These are phyloP conservation scores for Betula pendula DNA, from an alignment of 306 rosid species.

Conservation along the genomic window DNA sequence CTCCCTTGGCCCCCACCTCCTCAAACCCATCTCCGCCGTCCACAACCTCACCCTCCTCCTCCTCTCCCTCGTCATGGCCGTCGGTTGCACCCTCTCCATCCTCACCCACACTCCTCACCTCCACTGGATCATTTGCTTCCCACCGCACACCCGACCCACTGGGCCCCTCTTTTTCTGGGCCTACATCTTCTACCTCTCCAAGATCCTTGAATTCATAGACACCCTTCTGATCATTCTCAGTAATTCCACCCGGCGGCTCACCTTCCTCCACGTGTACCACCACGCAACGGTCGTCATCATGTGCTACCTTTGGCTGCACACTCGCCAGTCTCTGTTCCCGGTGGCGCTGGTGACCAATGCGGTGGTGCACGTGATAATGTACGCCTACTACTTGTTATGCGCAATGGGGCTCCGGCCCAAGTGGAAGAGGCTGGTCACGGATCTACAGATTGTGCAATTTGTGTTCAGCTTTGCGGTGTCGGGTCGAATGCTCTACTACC, in stretches of 20 bases:
- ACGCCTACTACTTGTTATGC: slow-evolving; percentile 67
- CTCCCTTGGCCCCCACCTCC: slow-evolving; percentile 31
- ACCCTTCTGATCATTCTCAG: slow-evolving; percentile 68
- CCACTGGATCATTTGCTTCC: slow-evolving; percentile 59
- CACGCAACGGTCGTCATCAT: slow-evolving; percentile 76
- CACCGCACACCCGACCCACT: slow-evolving; percentile 42
- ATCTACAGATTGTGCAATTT: slow-evolving; percentile 80
- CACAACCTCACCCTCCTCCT: slow-evolving; percentile 64
- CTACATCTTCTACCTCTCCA: slow-evolving; percentile 87
- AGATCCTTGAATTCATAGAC: slow-evolving; percentile 69
- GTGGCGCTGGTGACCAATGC: slow-evolving; percentile 74
- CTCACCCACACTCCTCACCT: slow-evolving; percentile 42
- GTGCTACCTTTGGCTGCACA: slow-evolving; percentile 74
- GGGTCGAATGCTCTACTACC: slow-evolving; percentile 55
- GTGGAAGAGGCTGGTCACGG: slow-evolving; percentile 82
- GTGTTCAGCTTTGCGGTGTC: slow-evolving; percentile 69
- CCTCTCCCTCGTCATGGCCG: slow-evolving; percentile 66
- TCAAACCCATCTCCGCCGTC: slow-evolving; percentile 51
- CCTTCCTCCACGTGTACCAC: slow-evolving; percentile 95
- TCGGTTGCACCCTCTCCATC: slow-evolving; percentile 53
- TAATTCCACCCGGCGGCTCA: slow-evolving; percentile 56
- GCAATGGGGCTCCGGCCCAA: slow-evolving; percentile 56
- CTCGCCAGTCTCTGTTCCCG: slow-evolving; percentile 78
- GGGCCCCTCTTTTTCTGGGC: slow-evolving; percentile 99
- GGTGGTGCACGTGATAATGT: slow-evolving; percentile 80